These are phyloP conservation scores for Aethionema arabicum DNA, from an alignment of 345 rosid species.

Conservation along the genomic window DNA sequence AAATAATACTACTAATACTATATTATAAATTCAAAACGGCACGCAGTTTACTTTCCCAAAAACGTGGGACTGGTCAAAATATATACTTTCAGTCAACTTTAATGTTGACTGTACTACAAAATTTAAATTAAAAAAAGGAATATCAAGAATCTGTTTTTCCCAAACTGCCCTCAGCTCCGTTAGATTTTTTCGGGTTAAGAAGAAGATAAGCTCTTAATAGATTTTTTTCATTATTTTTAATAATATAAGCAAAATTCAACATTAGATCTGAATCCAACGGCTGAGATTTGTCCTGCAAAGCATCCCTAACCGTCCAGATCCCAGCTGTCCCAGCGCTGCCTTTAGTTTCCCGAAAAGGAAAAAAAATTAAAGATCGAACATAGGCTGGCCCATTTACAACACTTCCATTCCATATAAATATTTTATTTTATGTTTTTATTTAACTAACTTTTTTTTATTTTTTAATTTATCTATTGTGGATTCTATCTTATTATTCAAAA, in stretches of 20 bases:
- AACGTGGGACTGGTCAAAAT: slow-evolving; percentile 20
- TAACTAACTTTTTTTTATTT: no score
- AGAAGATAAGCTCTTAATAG: slow-evolving; percentile 21
- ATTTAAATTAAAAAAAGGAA: neutral
- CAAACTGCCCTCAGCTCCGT: slow-evolving; percentile 21
- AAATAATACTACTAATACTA: neutral
- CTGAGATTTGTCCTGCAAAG: slow-evolving; percentile 10
- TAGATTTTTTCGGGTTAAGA: slow-evolving; percentile 33
- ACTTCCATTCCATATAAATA: neutral
- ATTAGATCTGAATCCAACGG: slow-evolving; percentile 37
- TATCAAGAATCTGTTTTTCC: slow-evolving; percentile 12
- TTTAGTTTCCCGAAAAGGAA: slow-evolving; percentile 29
- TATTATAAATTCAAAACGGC: no score
- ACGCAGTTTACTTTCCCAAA: slow-evolving; percentile 33
- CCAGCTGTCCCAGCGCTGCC: slow-evolving; percentile 25
- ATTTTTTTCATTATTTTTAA: neutral
- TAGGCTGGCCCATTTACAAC: slow-evolving; percentile 15
- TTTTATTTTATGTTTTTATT: no score
- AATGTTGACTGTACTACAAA: slow-evolving; percentile 32
- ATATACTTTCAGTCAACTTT: slow-evolving; percentile 31
- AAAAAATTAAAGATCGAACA: slow-evolving; percentile 26
- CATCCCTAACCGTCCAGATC: slow-evolving; percentile 40
- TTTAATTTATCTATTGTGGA: no score
- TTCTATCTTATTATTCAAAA: no score
- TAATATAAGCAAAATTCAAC: neutral